Percentiles rank a stretch among this genome's conserved stretches.
Evolutionary conservation across 139 green algal genomes (phyloP).

Genomic region (Chara braunii): DNA sequence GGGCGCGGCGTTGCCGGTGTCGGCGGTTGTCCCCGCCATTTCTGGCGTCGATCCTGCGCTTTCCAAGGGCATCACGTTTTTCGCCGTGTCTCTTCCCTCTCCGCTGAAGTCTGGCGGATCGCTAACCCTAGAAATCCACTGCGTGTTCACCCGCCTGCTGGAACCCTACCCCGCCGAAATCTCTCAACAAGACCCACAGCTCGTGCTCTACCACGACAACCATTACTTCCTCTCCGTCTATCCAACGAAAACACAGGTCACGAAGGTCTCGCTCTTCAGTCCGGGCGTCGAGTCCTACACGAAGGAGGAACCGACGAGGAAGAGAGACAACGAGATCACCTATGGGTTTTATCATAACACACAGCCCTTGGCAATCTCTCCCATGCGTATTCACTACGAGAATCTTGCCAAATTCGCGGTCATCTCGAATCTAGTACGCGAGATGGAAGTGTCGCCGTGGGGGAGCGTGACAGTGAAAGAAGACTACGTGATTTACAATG

Average conservation of each 20-base stretch:
- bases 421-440: constrained; percentile 52
- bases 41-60: not conserved
- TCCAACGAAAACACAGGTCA: constrained; percentile 48
- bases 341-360: constrained; percentile 49
- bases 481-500: constrained; percentile 64
- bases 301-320: constrained; percentile 28
- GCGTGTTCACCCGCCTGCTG: constrained; percentile 43
- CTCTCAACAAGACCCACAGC: constrained; percentile 61
- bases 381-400: constrained; percentile 67
- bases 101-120: constrained; percentile 12
- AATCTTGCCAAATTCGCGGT: constrained; percentile 65
- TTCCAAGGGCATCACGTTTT: constrained; percentile 11
- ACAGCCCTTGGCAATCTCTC: constrained; percentile 34
- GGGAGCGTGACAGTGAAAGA: constrained; percentile 86
- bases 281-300: constrained; percentile 47
- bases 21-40: not conserved
- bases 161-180: constrained; percentile 54
- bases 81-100: not conserved
- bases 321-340: constrained; percentile 23
- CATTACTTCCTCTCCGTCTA: constrained; percentile 62
- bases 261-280: constrained; percentile 48
- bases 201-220: constrained; percentile 56
- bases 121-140: constrained; percentile 8
- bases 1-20: not conserved
- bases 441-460: constrained; percentile 87